Evolutionary conservation across 768 basidiomycete genomes (phyloP).

Genomic region (Lentinula lateritia): DNA sequence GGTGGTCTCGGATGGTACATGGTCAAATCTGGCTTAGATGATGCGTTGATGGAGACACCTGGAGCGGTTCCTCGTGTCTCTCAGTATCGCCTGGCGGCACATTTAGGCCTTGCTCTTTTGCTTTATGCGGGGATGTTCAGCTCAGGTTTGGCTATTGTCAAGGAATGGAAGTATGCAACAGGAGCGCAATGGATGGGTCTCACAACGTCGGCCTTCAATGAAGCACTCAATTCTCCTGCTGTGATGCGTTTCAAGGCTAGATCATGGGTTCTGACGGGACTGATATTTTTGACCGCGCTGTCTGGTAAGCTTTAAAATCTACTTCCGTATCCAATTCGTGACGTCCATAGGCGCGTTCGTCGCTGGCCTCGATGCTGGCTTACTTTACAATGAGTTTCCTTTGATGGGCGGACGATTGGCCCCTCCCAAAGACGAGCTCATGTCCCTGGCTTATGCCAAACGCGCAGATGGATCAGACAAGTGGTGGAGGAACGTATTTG

Average conservation of each 20-base stretch:
- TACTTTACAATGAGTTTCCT: conserved; percentile 98
- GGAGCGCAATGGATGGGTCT: conserved; percentile 56
- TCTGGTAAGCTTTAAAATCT: conserved; percentile 54
- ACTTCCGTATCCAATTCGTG: neutral
- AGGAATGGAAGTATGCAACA: conserved; percentile 72
- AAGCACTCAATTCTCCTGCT: conserved; percentile 47
- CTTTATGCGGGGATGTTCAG: conserved; percentile 94
- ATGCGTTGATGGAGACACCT: conserved; percentile 71
- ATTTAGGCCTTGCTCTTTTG: conserved; percentile 85
- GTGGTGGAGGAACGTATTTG: conserved; percentile 96
- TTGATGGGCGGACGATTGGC: conserved; percentile 86
- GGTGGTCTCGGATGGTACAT: conserved; percentile 98
- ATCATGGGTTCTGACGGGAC: conserved; percentile 58
- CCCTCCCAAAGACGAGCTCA: conserved; percentile 80
- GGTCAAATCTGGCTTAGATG: conserved; percentile 94
- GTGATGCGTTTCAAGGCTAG: conserved; percentile 55
- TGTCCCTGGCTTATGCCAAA: conserved; percentile 72
- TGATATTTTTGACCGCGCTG: conserved; percentile 88
- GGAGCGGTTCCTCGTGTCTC: conserved; percentile 91
- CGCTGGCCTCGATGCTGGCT: conserved; percentile 92
- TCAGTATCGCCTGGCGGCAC: conserved; percentile 93
- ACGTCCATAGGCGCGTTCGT: conserved; percentile 81
- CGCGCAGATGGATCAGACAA: conserved; percentile 61
- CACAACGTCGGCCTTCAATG: conserved; percentile 32
- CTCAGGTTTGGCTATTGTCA: conserved; percentile 66